Evolutionary conservation across 2,329 filamentous ascomycete genomes (phyloP).

Genomic region (Venturia nashicola): DNA sequence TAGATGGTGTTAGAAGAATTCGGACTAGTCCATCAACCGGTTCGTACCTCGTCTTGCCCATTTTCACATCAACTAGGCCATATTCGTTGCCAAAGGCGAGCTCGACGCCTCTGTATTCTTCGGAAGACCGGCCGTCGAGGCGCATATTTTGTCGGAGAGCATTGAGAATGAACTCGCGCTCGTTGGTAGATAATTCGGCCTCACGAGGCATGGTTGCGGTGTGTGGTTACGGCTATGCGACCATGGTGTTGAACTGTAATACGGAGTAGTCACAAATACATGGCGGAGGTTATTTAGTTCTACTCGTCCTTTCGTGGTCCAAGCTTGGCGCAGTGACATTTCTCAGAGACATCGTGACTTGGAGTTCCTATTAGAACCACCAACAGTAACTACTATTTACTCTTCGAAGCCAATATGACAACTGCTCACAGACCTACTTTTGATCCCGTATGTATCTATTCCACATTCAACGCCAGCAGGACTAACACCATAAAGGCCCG

Average conservation of each 20-base stretch:
- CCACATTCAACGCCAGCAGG: neutral
- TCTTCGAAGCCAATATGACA: constrained; percentile 25
- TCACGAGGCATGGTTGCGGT: constrained; percentile 68
- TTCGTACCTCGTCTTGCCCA: constrained; percentile 77
- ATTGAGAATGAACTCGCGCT: constrained; percentile 74
- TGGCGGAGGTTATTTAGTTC: too few relatives aligned
- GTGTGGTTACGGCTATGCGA: neutral
- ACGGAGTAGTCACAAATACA: neutral
- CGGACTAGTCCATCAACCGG: constrained; percentile 11
- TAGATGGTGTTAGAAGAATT: constrained; percentile 23
- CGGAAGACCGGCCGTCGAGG: constrained; percentile 69
- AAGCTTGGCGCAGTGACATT: neutral
- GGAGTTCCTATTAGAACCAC: neutral
- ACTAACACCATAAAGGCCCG: constrained; percentile 48
- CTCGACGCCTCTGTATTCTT: constrained; percentile 66
- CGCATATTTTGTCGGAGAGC: constrained; percentile 72
- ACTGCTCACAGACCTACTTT: constrained; percentile 78
- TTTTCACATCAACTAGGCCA: constrained; percentile 72
- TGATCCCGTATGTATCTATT: constrained; percentile 56
- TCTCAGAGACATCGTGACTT: too few relatives aligned
- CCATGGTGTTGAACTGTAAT: neutral
- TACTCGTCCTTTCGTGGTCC: neutral
- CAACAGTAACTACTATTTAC: neutral
- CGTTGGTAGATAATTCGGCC: constrained; percentile 78
- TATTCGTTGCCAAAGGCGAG: constrained; percentile 82